phyloP scores from a whole-genome alignment of 2,329 filamentous ascomycete species.

The Botrytis sinoallii region DNA sequence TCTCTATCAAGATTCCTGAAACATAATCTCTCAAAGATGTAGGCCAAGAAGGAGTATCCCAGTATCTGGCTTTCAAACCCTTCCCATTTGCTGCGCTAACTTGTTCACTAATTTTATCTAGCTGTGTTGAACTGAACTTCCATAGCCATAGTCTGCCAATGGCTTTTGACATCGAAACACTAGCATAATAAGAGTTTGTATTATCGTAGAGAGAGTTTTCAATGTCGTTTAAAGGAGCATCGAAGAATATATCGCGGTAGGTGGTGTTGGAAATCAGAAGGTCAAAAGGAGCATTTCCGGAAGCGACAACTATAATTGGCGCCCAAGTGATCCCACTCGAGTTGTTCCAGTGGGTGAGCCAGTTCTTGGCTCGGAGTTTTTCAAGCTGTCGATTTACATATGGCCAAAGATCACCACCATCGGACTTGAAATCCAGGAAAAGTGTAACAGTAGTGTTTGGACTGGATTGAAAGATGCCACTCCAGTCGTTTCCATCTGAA shows the following conservation, averaged over 20 bases:
- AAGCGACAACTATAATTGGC: constrained; percentile 49
- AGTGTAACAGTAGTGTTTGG: constrained; percentile 37
- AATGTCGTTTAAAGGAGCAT: constrained; percentile 42
- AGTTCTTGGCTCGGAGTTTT: not conserved
- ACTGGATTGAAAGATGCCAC: constrained; percentile 26
- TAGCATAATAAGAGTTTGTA: constrained; percentile 34
- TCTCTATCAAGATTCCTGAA: constrained; percentile 41
- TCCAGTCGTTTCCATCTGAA: constrained; percentile 7
- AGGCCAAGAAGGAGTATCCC: constrained; percentile 44
- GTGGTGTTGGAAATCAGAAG: constrained; percentile 35
- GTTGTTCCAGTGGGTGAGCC: not conserved
- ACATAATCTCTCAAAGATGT: constrained; percentile 39
- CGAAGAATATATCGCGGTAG: constrained; percentile 46
- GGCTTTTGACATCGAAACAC: constrained; percentile 20
- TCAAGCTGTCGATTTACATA: constrained; percentile 42
- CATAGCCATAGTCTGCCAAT: constrained; percentile 8
- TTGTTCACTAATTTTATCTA: constrained; percentile 27
- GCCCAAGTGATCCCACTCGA: constrained; percentile 28
- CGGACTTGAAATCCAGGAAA: constrained; percentile 51
- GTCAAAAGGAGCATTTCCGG: constrained; percentile 46
- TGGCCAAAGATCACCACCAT: constrained; percentile 40
- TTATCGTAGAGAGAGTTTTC: constrained; percentile 27
- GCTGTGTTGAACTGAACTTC: constrained; percentile 26
- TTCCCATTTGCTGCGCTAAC: constrained; percentile 36
- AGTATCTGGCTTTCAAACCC: constrained; percentile 43